Conservation (phyloP, 352 stramenopile genomes). For the Phytophthora aleatoria region DNA sequence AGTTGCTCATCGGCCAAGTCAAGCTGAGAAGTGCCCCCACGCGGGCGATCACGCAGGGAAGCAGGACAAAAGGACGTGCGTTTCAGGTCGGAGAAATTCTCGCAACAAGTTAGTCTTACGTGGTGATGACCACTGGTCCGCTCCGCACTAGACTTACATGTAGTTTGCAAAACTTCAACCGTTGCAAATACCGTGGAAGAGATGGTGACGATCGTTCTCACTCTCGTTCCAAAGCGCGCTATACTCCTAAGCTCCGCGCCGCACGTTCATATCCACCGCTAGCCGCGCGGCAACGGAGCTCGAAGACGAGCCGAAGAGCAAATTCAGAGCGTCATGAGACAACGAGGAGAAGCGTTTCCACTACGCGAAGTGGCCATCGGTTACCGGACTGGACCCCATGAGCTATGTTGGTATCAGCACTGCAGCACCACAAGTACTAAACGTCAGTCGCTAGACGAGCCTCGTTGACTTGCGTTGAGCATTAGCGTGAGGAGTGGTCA, state of each 20-base stretch:
- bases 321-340: conserved; percentile 32
- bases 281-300: background rate
- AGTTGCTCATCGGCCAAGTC: conserved; percentile 12
- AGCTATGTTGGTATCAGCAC: conserved; percentile 8
- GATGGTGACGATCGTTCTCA: conserved; percentile 12
- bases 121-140: conserved; percentile 11
- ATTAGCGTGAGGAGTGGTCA: conserved; percentile 2
- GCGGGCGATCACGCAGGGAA: conserved; percentile 17
- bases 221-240: conserved; percentile 6
- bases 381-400: conserved; percentile 17
- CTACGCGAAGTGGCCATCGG: conserved; percentile 21
- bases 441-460: conserved; percentile 22
- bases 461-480: conserved; percentile 9
- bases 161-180: conserved; percentile 20
- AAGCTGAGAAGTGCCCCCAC: conserved; percentile 26
- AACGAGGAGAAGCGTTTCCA: conserved; percentile 21
- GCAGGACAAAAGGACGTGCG: conserved; percentile 29
- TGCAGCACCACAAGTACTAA: conserved; percentile 13
- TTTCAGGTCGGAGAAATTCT: conserved; percentile 36
- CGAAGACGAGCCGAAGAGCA: conserved; percentile 12
- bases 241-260: too few relatives aligned
- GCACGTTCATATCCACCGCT: background rate
- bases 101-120: conserved; percentile 21
- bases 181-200: conserved; percentile 30
- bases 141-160: background rate